Conservation (phyloP, 352 stramenopile species). For the Saprolegnia diclina region DNA sequence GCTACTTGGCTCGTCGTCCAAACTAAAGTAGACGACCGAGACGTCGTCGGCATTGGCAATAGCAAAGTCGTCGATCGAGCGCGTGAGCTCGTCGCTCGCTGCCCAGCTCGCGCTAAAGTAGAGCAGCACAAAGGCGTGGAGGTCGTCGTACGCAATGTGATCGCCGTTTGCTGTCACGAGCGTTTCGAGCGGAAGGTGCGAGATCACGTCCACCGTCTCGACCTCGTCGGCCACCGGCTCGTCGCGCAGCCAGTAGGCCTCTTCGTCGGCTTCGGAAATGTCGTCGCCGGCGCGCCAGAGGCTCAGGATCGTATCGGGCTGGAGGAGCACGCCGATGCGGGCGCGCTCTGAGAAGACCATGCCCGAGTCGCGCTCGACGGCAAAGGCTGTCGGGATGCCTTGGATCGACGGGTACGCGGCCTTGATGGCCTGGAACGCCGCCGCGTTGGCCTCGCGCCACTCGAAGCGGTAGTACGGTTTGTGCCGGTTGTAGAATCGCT, state of each 20-base stretch:
- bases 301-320: background rate
- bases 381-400: conserved; percentile 1
- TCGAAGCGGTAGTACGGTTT: background rate
- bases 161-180: background rate
- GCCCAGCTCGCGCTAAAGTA: conserved; percentile 1
- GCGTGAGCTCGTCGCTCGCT: conserved; percentile 42
- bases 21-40: conserved; percentile 14
- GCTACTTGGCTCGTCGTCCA: background rate
- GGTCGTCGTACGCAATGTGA: background rate
- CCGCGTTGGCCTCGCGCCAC: background rate
- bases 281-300: background rate
- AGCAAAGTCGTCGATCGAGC: conserved; percentile 28
- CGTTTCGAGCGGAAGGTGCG: background rate
- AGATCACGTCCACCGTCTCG: background rate
- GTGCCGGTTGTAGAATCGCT: background rate
- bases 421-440: background rate
- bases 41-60: conserved; percentile 14
- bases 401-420: conserved; percentile 1
- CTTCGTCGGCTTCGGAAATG: conserved; percentile 1
- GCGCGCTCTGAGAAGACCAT: background rate
- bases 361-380: background rate
- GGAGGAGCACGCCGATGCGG: background rate
- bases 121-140: background rate
- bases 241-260: background rate
- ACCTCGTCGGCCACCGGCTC: background rate